Evolutionary conservation across 768 basidiomycete species (phyloP).

Genomic region (Naganishia vaughanmartiniae): DNA sequence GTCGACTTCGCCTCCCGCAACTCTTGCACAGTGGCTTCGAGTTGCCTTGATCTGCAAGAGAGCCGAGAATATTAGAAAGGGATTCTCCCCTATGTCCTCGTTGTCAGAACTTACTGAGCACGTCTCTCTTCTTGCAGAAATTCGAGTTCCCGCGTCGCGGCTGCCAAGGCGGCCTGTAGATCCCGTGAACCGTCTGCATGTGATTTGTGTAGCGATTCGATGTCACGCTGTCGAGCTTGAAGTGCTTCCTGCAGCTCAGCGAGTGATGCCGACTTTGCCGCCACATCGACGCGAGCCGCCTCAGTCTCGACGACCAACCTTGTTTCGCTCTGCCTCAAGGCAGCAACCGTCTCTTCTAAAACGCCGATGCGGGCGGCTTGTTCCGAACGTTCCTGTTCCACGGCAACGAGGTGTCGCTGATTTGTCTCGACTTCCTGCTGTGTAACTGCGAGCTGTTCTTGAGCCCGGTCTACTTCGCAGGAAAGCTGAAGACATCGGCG

Average conservation of each 20-base stretch:
- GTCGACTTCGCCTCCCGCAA: background rate
- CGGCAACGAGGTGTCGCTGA: background rate
- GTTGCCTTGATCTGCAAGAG: background rate
- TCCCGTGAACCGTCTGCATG: background rate
- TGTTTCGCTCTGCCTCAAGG: background rate
- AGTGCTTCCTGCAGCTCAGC: background rate
- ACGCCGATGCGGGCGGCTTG: background rate
- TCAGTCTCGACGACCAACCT: background rate
- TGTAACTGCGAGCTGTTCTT: background rate
- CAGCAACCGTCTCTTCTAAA: background rate
- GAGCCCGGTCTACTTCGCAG: background rate
- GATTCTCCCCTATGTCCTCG: background rate
- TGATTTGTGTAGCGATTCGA: background rate
- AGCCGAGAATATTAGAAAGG: background rate
- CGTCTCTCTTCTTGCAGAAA: background rate
- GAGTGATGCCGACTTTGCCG: background rate
- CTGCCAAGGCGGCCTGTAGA: background rate
- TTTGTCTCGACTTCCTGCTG: background rate
- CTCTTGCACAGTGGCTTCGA: background rate
- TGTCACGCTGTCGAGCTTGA: background rate
- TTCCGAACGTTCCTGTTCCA: background rate
- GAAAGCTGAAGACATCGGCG: background rate
- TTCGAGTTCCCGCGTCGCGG: slow-evolving; percentile 3
- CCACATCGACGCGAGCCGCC: background rate
- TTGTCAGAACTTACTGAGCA: background rate